Base-by-base conservation (phyloP, 2,329 filamentous ascomycete genomes). In the Fusarium kyushuense region DNA sequence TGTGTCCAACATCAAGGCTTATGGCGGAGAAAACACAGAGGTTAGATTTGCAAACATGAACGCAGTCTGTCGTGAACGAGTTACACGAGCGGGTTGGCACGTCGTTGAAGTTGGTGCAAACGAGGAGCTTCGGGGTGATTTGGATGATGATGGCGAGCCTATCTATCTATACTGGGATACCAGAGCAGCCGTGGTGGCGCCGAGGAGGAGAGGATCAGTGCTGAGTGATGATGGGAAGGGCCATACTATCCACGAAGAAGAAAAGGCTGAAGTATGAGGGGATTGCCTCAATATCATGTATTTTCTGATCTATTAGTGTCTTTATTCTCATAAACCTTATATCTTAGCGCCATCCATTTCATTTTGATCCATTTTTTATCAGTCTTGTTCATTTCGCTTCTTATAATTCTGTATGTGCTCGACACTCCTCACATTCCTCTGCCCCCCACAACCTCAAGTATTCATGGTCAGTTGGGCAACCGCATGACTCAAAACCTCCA, bases 31-130 rank as follows among this genome's bases (percentile, higher is more conserved):
- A 4, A 72, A 75, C 0, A 77, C 84, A 1, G 79, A 84, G 53
- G 69, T 87, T 4, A 74, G 85, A 1, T 84, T 88, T 42, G 81
- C 83, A 2, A 82, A 82, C 9, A 77, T 87, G 76, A 79, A 78
- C 0, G 76, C 79, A 1, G 79, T 82, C 16, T 81, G 82, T 12
- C 71, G 75, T 0, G 72, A 80, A 55, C 73, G 81, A 1, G 82
- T 82, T 16, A 72, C 72, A 11, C 72, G 81, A 12, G 79, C 78
- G 0, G 73, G 77, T 3, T 83, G 81, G 81, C 55, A 23, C n/a
- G 55, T 74, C 2, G 32, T 70, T 2, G 58, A 74, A 2, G 55
- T 56, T 1, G 61, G 52, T 2, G 48, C 52, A 11, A 54, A 69
- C 6, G 40, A 58, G 1, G 70, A 70, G 3, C 45, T 47, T 17